These are phyloP conservation scores for Pseudogymnoascus sp. DNA, from an alignment of 2,329 filamentous ascomycete species.

Conservation along the genomic window DNA sequence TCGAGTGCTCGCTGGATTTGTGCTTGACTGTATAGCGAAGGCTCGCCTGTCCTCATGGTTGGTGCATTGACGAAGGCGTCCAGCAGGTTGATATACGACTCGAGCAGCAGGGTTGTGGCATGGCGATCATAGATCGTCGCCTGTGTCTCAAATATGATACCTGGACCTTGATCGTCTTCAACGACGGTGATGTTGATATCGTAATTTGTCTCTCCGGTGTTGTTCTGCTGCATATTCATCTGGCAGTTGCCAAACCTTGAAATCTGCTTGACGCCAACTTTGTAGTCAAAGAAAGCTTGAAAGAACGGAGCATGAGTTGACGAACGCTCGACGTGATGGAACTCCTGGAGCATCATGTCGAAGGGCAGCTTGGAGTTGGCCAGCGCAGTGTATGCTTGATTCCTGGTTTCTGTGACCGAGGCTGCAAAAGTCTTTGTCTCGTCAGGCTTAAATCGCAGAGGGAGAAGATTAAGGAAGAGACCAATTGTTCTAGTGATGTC, in stretches of 20 bases:
- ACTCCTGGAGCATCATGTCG: conserved; percentile 19
- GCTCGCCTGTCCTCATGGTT: conserved; percentile 4
- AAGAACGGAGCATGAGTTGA: conserved; percentile 19
- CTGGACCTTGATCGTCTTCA: conserved; percentile 10
- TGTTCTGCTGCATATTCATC: conserved; percentile 18
- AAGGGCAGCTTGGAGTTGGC: conserved; percentile 19
- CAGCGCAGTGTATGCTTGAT: conserved; percentile 20
- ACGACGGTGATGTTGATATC: conserved; percentile 24
- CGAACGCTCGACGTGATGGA: conserved; percentile 18
- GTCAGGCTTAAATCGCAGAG: conserved; percentile 33
- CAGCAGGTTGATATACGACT: conserved; percentile 26
- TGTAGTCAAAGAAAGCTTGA: conserved; percentile 21
- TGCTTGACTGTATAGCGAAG: conserved; percentile 13
- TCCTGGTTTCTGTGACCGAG: conserved; percentile 22
- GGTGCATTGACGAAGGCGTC: conserved; percentile 31
- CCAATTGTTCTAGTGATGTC: conserved; percentile 34
- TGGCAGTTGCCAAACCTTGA: conserved; percentile 18
- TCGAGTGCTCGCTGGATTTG: conserved; percentile 10
- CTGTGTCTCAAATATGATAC: conserved; percentile 13
- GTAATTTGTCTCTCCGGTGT: conserved; percentile 22
- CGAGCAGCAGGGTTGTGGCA: conserved; percentile 6
- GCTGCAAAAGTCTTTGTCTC: conserved; percentile 27
- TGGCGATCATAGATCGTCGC: conserved; percentile 14
- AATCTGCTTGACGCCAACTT: conserved; percentile 20
- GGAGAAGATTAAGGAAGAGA: conserved; percentile 40